Evolutionary conservation across 352 stramenopile genomes (phyloP), one percentile per base, ranked within the genome.

Genomic region (Blastocystis sp.): DNA sequence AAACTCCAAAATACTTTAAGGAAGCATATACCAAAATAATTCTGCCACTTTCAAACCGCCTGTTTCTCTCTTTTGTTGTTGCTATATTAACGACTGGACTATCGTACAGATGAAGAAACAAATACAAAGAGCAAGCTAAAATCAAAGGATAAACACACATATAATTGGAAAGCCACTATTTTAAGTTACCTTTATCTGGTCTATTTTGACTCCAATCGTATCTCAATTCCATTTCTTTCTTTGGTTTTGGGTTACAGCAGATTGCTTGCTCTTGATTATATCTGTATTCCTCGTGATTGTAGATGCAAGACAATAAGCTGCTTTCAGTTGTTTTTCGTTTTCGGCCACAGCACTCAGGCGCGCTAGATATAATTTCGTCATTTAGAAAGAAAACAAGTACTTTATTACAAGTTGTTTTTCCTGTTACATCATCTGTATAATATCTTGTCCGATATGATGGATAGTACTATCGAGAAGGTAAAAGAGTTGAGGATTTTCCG

Each of bases 391-490:
- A 24, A 45, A 37, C 47, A 26, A 65, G 47, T 41, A 39, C 30
- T 26, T 68, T 53, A 6, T 16, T 85, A 11, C 43, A 68, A n/a
- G 47, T 85, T 66, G 26, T 45, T 18, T 66, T 85, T 66, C 73
- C 73, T 2, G 54, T 37, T 30, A 56, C 73, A n/a, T 85, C 73
- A 9, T 39, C n/a, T 45, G 73, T 85, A 16, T 24, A 16, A 0
- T 54, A 45, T 34, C 4, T 20, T 5, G n/a, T 11, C 5, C n/a
- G n/a, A 13, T 50, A 1, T 85, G 20, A 37, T 43, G 37, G 16
- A 3, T 85, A 85, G 73, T 85, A 66, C 47, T 85, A 85, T 69
- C 50, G 34, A n/a, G 45, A 85, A 45, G 73, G 73, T 37, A 65
- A 30, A 9, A 64, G 37, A 41, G 53, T 24, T 20, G 24, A n/a